phyloP scores from a whole-genome alignment of 129 eudicot genomes.

The Smallanthus sonchifolius region DNA sequence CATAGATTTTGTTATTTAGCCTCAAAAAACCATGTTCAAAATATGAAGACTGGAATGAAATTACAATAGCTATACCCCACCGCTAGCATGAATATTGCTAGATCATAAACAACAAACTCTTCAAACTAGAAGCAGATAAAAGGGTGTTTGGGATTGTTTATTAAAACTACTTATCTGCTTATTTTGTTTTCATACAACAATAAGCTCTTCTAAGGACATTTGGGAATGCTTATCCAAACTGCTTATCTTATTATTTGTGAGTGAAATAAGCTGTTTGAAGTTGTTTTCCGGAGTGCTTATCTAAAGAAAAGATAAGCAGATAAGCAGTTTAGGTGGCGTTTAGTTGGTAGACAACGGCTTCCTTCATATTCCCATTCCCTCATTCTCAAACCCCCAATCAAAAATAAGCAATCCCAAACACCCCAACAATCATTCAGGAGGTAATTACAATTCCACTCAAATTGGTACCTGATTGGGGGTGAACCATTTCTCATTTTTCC shows the following conservation, averaged over 20 bases:
- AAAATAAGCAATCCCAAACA: neutral
- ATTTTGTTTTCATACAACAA: neutral
- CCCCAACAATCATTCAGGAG: neutral
- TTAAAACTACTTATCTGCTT: neutral
- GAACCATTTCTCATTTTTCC: conserved; percentile 70
- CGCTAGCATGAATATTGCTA: conserved; percentile 7
- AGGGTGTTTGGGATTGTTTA: neutral
- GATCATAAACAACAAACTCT: conserved; percentile 11
- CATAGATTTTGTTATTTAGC: neutral
- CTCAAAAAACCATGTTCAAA: neutral
- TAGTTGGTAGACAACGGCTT: neutral
- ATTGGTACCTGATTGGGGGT: conserved; percentile 49
- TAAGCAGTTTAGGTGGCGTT: no score
- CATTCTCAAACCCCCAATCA: neutral
- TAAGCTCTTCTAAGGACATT: neutral
- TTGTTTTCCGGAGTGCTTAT: neutral
- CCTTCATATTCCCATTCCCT: neutral
- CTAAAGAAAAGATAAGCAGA: no score
- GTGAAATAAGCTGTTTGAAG: neutral
- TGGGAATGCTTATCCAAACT: neutral
- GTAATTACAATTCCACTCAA: neutral
- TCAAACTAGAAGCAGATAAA: conserved; percentile 6
- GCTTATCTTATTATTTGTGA: no score
- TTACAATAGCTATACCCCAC: neutral
- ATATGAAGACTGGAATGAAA: neutral